These are phyloP conservation scores for Hypoxylon sp. DNA, from an alignment of 2,329 filamentous ascomycete genomes.

Conservation along the genomic window DNA sequence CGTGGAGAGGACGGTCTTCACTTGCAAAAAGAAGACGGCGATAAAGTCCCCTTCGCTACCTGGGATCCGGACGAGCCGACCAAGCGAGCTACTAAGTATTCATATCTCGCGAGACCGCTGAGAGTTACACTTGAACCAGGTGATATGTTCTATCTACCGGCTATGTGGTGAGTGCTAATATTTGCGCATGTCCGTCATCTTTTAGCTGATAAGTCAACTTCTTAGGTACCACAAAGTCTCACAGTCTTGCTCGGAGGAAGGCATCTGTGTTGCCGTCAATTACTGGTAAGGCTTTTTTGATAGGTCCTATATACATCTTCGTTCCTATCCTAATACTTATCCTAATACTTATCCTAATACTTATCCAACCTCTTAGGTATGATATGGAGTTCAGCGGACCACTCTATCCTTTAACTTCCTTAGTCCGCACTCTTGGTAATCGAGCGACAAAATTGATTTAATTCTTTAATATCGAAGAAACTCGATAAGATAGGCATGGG, in stretches of 20 bases:
- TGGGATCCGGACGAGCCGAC: constrained; percentile 80
- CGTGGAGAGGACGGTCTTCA: constrained; percentile 53
- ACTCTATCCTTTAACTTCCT: constrained; percentile 73
- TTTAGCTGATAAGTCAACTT: constrained; percentile 46
- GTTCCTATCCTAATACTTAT: not conserved
- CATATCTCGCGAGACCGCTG: constrained; percentile 71
- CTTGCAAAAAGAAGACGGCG: constrained; percentile 56
- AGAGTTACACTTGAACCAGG: constrained; percentile 78
- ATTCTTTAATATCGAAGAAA: not conserved
- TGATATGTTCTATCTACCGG: constrained; percentile 86
- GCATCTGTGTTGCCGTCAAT: constrained; percentile 83
- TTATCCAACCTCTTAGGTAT: constrained; percentile 68
- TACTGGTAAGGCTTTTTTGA: constrained; percentile 73
- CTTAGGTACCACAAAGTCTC: constrained; percentile 82
- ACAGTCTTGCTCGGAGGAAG: constrained; percentile 77
- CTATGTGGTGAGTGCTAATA: constrained; percentile 74
- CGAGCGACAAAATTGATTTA: constrained; percentile 14
- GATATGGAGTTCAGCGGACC: constrained; percentile 83
- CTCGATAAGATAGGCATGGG: not conserved
- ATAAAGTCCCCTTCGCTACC: constrained; percentile 74
- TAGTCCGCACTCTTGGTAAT: constrained; percentile 62
- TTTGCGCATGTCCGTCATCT: constrained; percentile 46
- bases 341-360: not conserved
- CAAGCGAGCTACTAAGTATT: constrained; percentile 69
- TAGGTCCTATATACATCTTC: not conserved